These are phyloP conservation scores for Nothomitra cinnamomea DNA, from an alignment of 2,329 filamentous ascomycete genomes.

Conservation along the genomic window DNA sequence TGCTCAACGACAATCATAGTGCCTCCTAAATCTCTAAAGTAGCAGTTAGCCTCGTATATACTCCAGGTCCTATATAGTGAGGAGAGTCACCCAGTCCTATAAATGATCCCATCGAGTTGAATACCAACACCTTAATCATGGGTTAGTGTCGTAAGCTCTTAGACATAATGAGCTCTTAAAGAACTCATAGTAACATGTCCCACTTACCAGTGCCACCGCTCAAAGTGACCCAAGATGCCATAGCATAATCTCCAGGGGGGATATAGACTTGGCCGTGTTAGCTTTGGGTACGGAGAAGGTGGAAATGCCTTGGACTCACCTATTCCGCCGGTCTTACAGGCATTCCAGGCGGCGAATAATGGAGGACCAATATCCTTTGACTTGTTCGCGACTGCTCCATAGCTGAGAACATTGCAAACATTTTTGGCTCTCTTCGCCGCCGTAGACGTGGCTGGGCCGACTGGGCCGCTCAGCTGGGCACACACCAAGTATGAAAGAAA, in stretches of 20 bases:
- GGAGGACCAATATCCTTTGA: slow-evolving; percentile 33
- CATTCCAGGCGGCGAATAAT: slow-evolving; percentile 30
- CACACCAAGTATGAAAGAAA: slow-evolving; percentile 15
- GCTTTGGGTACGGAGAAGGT: too few relatives aligned
- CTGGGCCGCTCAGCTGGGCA: slow-evolving; percentile 25
- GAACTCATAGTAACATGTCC: too few relatives aligned
- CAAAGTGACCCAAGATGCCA: slow-evolving; percentile 32
- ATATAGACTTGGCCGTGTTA: slow-evolving; percentile 25
- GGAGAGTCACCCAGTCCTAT: slow-evolving; percentile 27
- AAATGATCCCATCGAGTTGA: slow-evolving; percentile 36
- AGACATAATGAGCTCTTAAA: too few relatives aligned
- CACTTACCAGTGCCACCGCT: slow-evolving; percentile 27
- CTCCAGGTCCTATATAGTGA: too few relatives aligned
- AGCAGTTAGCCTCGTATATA: too few relatives aligned
- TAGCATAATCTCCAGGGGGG: slow-evolving; percentile 31
- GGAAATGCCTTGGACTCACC: too few relatives aligned
- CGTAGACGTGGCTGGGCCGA: slow-evolving; percentile 28
- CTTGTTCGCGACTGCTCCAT: slow-evolving; percentile 34
- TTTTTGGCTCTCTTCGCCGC: slow-evolving; percentile 29
- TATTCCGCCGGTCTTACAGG: slow-evolving; percentile 31
- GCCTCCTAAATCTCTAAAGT: slow-evolving; percentile 19
- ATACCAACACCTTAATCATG: slow-evolving; percentile 19
- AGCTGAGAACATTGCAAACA: slow-evolving; percentile 34
- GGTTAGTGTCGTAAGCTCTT: too few relatives aligned
- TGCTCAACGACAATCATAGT: slow-evolving; percentile 37